Evolutionary conservation across 2,329 filamentous ascomycete genomes (phyloP), one percentile per base, ranked within the genome.

Genomic region (Botrytis cinerea): DNA sequence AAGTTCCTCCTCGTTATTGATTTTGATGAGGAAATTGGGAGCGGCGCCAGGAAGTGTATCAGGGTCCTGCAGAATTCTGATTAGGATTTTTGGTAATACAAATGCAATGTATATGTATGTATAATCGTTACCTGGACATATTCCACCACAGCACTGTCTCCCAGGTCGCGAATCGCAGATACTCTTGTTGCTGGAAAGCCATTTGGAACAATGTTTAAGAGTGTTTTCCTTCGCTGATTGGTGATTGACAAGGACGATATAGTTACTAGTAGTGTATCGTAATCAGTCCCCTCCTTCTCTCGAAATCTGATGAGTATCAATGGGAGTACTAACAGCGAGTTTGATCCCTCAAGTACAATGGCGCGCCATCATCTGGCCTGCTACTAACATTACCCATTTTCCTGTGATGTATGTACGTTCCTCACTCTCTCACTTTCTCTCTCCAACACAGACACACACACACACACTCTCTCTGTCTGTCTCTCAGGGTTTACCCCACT

Each of bases 361-460:
- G 84, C 79, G 90, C 88, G 82, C 90, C 93, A 80, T 98, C 95
- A 80, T 97, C 95, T 80, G 91, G 90, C 84, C 91, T 92, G 87
- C 95, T 98, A 83, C 90, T 91, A 84, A 98, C 91, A 86, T 92
- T 94, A 81, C 96, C 96, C 96, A 99, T 99, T 83, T 84, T 88
- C 84, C 79, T 74, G 43, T 54, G 60, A 59, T 61, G 45, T 43
- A 43, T 40, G 64, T 67, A 62, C 35, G 35, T 38, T 62, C 35
- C 38, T 67, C 22, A 35, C 35, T 25, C 73, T 20, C 61, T 18
- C 40, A 1, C 38, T 38, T 9, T 64, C 28, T 2, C 48, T 54
- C 25, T 54, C 25, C 14, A 14, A 54, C 48, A 54, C 48, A n/a
- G 48, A n/a, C 40, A 43, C 10, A 43, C 25, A 54, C 61, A 28